Conservation (phyloP, 108 stramenopile species). For the Skeletonema tropicum region DNA sequence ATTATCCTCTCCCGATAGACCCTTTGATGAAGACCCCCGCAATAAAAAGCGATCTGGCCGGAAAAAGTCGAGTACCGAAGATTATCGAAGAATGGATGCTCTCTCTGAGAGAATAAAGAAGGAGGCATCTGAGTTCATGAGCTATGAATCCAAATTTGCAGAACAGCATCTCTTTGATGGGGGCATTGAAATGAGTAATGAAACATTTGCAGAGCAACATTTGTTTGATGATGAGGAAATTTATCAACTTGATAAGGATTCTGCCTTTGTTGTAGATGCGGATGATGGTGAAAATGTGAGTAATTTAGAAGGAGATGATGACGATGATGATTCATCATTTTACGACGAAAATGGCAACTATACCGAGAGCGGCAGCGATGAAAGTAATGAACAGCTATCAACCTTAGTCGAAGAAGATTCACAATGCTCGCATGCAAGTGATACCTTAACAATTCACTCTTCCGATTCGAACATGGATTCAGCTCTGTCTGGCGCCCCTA, state of each 20-base stretch:
- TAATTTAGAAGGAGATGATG: not conserved
- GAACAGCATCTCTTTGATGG: not conserved
- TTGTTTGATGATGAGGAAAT: not conserved
- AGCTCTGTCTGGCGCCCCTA: conserved; percentile 4
- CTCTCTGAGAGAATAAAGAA: conserved; percentile 6
- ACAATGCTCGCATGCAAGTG: conserved; percentile 4
- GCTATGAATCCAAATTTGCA: conserved; percentile 12
- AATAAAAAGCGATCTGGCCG: conserved; percentile 1
- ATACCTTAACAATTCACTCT: conserved; percentile 3
- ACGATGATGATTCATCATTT: not conserved
- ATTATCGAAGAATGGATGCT: not conserved
- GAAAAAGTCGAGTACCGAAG: not conserved
- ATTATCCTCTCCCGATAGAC: not conserved
- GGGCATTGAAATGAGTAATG: not conserved
- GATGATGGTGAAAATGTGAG: conserved; percentile 2
- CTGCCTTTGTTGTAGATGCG: not conserved
- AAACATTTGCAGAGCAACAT: conserved; percentile 1
- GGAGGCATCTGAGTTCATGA: conserved; percentile 11
- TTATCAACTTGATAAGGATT: not conserved
- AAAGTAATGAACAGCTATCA: not conserved
- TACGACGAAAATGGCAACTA: not conserved
- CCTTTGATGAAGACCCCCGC: not conserved
- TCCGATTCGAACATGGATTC: not conserved
- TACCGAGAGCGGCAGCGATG: not conserved
- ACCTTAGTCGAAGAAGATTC: not conserved